Evolutionary conservation across 2,329 filamentous ascomycete genomes (phyloP).

Genomic region (Amesomyces nigricolor): DNA sequence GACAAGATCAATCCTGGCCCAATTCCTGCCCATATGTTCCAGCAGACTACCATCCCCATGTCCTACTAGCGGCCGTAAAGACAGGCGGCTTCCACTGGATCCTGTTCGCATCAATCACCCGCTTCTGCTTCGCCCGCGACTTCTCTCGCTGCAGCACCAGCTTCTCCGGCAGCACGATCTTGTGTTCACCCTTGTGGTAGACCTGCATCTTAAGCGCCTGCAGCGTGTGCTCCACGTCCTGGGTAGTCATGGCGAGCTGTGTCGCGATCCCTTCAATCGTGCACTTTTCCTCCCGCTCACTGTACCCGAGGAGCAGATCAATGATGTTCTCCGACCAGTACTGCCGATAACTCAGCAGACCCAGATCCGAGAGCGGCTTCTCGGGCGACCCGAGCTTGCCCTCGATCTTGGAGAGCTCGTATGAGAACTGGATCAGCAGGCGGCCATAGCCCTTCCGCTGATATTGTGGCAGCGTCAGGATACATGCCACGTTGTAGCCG

Average conservation of each 20-base stretch:
- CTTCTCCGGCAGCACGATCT: constrained; percentile 84
- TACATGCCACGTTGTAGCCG: constrained; percentile 97
- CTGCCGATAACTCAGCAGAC: constrained; percentile 87
- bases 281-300: constrained; percentile 62
- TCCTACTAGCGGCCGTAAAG: constrained; percentile 81
- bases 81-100: constrained; percentile 96
- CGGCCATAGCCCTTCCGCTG: constrained; percentile 92
- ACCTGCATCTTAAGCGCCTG: constrained; percentile 92
- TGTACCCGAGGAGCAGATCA: constrained; percentile 71
- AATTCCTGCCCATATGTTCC: background rate
- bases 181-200: constrained; percentile 94
- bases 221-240: constrained; percentile 90
- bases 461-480: constrained; percentile 91
- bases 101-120: constrained; percentile 67
- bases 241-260: constrained; percentile 87
- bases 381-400: constrained; percentile 93
- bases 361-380: constrained; percentile 91
- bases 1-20: background rate
- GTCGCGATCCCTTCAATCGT: constrained; percentile 82
- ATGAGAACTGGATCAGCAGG: constrained; percentile 92
- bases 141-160: constrained; percentile 75
- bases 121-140: constrained; percentile 67
- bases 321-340: constrained; percentile 97
- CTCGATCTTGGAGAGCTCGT: constrained; percentile 93
- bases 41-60: constrained; percentile 81